Evolutionary conservation across 129 eudicot species (phyloP).

Genomic region (Lonicera japonica): DNA sequence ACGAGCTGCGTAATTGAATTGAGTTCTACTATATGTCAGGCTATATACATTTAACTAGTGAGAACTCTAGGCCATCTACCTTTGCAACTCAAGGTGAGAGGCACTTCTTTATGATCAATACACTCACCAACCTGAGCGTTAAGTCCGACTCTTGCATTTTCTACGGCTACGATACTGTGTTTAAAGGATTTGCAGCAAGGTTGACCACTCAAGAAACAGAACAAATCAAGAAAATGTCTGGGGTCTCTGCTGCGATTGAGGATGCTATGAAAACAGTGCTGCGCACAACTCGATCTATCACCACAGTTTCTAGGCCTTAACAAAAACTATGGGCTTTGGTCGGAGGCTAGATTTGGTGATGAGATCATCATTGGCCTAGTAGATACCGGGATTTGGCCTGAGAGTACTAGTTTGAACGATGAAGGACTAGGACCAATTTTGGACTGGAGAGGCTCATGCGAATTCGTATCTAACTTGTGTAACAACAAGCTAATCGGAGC

Average conservation of each 20-base stretch:
- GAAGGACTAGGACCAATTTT: not conserved
- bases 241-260: not conserved
- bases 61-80: not conserved
- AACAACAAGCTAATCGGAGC: not conserved
- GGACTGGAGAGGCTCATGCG: not conserved
- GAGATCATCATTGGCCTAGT: not conserved
- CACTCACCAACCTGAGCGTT: not conserved
- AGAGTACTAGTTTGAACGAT: not conserved
- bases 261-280: not conserved
- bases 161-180: not conserved
- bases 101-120: not conserved
- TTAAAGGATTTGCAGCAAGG: not conserved
- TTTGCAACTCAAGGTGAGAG: not conserved
- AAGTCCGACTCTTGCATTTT: not conserved
- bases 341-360: not conserved
- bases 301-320: not conserved
- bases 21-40: not conserved
- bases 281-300: not conserved
- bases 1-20: too few species aligned
- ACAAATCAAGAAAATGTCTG: not conserved
- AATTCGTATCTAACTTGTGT: not conserved
- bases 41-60: not conserved
- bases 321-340: not conserved
- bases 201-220: not conserved
- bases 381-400: not conserved